Conservation (phyloP, 371 early-diverging fungal species). For the Rhizopus delemar region DNA sequence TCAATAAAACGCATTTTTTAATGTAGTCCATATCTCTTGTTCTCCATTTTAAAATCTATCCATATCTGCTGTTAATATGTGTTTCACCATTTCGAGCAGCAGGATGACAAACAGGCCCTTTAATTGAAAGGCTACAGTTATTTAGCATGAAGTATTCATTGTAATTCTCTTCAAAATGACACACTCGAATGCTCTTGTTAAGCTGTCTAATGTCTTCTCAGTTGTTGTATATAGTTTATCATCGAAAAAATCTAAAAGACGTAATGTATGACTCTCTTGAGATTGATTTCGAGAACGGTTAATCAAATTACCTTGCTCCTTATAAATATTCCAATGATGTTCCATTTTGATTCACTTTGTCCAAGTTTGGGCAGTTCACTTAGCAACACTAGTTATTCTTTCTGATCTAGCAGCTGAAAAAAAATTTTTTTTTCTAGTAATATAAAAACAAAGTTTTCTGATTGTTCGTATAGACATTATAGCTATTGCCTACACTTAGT, state of each 20-base stretch:
- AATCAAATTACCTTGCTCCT: constrained; percentile 7
- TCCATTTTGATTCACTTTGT: constrained; percentile 6
- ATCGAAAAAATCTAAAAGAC: constrained; percentile 7
- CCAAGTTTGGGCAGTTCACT: neutral
- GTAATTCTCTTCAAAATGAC: constrained; percentile 3
- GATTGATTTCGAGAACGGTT: constrained; percentile 1
- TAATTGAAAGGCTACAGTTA: constrained; percentile 6
- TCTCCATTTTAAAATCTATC: constrained; percentile 8
- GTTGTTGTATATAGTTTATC: constrained; percentile 5
- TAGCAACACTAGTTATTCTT: neutral
- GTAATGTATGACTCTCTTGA: constrained; percentile 4
- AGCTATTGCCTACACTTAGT: neutral
- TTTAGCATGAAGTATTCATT: constrained; percentile 7
- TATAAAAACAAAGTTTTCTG: constrained; percentile 14
- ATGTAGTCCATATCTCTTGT: constrained; percentile 13
- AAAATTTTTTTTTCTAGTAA: constrained; percentile 8
- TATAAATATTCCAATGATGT: constrained; percentile 12
- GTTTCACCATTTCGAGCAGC: constrained; percentile 8
- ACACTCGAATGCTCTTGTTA: constrained; percentile 4
- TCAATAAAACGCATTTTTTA: constrained; percentile 12
- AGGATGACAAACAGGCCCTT: neutral
- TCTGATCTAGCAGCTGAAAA: constrained; percentile 10
- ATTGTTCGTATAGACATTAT: constrained; percentile 3
- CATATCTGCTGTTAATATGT: constrained; percentile 7
- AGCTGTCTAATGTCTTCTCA: constrained; percentile 2